Conservation (phyloP, 179 eudicot genomes). For the Heliamphora pulchella region DNA sequence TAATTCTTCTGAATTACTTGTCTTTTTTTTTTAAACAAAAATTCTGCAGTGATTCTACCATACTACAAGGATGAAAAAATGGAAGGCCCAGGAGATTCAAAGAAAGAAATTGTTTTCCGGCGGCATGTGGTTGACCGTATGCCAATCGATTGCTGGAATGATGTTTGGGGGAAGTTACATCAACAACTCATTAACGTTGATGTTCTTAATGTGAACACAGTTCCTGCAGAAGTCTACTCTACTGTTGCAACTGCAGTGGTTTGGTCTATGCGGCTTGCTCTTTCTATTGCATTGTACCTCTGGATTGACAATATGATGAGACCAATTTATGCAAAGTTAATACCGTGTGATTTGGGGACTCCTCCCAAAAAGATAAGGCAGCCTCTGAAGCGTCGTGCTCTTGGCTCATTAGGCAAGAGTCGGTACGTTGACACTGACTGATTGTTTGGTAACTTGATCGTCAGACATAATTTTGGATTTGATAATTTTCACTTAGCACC, state of each 20-base stretch:
- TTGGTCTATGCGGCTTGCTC: conserved; percentile 94
- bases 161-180: conserved; percentile 83
- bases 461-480: not conserved
- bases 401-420: conserved; percentile 93
- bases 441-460: not conserved
- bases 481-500: not conserved
- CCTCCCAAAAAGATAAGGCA: conserved; percentile 47
- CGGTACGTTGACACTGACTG: conserved; percentile 35
- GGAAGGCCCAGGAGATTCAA: conserved; percentile 27
- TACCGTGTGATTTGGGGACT: conserved; percentile 75
- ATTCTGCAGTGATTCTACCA: conserved; percentile 71
- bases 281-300: conserved; percentile 57
- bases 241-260: conserved; percentile 76
- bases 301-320: conserved; percentile 73
- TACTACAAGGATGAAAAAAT: conserved; percentile 52
- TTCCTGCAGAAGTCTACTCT: conserved; percentile 69
- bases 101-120: conserved; percentile 49
- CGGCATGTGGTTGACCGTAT: conserved; percentile 79
- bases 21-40: conserved; percentile 13
- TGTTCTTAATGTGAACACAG: conserved; percentile 53
- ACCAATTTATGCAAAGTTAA: conserved; percentile 80
- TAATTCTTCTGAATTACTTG: not conserved
- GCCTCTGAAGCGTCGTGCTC: conserved; percentile 51
- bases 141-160: conserved; percentile 94
- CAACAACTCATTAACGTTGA: conserved; percentile 85